phyloP scores from a whole-genome alignment of 257 asterid species.

The Leonotis leonurus region DNA sequence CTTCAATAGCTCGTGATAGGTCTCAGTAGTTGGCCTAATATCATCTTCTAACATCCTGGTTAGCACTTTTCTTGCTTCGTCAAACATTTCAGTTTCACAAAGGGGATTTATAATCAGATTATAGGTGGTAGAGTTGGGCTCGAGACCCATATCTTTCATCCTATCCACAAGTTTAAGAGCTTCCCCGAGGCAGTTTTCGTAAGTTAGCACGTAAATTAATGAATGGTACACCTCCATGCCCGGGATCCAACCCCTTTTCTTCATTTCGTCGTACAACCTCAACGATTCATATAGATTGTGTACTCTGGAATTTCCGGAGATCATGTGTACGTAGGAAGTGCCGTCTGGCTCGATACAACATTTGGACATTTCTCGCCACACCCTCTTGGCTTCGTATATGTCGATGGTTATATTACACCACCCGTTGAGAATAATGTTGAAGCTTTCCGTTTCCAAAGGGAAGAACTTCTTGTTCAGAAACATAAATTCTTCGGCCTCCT shows the following conservation, averaged over 20 bases:
- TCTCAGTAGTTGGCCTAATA: conserved; percentile 51
- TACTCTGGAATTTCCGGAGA: conserved; percentile 67
- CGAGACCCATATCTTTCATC: conserved; percentile 54
- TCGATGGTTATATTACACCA: conserved; percentile 74
- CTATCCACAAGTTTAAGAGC: conserved; percentile 57
- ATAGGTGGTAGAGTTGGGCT: conserved; percentile 52
- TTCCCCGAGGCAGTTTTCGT: conserved; percentile 67
- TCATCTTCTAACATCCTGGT: conserved; percentile 53
- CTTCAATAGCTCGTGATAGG: conserved; percentile 63
- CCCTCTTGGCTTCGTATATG: conserved; percentile 71
- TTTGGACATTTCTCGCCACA: conserved; percentile 94
- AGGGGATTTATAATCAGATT: conserved; percentile 65
- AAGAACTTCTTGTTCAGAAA: conserved; percentile 66
- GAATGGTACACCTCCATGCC: conserved; percentile 66
- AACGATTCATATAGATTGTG: conserved; percentile 72
- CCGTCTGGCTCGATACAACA: conserved; percentile 67
- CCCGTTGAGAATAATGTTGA: conserved; percentile 75
- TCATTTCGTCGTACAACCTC: conserved; percentile 83
- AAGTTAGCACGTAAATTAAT: conserved; percentile 49
- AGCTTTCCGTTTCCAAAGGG: conserved; percentile 70
- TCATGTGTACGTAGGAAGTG: conserved; percentile 63
- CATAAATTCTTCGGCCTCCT: conserved; percentile 93
- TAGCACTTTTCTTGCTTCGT: conserved; percentile 57
- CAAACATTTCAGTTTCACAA: conserved; percentile 51
- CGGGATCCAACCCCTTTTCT: conserved; percentile 73